Percentiles rank a stretch among this genome's conserved stretches.
Evolutionary conservation across 805 yeast species (phyloP).

Genomic region (Lipomyces mesembrius): DNA sequence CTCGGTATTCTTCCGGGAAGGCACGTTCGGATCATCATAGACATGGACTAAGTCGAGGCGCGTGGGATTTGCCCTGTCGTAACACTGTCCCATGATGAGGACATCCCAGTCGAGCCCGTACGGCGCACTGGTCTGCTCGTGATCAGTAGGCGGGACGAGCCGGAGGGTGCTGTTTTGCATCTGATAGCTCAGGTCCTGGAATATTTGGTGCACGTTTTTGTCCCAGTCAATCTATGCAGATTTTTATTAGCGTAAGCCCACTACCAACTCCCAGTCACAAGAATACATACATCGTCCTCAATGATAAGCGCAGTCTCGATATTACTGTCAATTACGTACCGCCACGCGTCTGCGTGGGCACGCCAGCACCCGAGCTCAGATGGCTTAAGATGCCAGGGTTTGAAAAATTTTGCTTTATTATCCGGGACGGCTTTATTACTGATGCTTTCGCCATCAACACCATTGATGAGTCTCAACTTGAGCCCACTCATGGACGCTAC

Average conservation of each 20-base stretch:
- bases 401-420: constrained; percentile 4
- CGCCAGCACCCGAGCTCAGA: constrained; percentile 24
- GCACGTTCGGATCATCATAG: constrained; percentile 22
- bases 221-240: constrained; percentile 15
- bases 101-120: constrained; percentile 19
- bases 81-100: constrained; percentile 20
- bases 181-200: constrained; percentile 4
- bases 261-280: constrained; percentile 10
- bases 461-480: constrained; percentile 17
- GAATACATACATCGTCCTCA: constrained; percentile 21
- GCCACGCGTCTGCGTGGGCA: constrained; percentile 25
- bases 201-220: constrained; percentile 7
- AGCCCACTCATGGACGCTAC: constrained; percentile 21
- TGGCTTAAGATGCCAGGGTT: neutral
- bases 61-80: constrained; percentile 18
- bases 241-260: neutral
- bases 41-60: constrained; percentile 18
- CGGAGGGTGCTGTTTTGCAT: constrained; percentile 10
- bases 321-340: constrained; percentile 15
- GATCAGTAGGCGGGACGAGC: constrained; percentile 8
- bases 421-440: constrained; percentile 19
- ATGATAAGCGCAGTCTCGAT: constrained; percentile 23
- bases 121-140: constrained; percentile 11
- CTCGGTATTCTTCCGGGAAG: constrained; percentile 9
- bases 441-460: constrained; percentile 21